Percentiles rank a stretch among this genome's conserved stretches.
phyloP scores from a whole-genome alignment of 257 asterid genomes.

The Eustoma russellianum region DNA sequence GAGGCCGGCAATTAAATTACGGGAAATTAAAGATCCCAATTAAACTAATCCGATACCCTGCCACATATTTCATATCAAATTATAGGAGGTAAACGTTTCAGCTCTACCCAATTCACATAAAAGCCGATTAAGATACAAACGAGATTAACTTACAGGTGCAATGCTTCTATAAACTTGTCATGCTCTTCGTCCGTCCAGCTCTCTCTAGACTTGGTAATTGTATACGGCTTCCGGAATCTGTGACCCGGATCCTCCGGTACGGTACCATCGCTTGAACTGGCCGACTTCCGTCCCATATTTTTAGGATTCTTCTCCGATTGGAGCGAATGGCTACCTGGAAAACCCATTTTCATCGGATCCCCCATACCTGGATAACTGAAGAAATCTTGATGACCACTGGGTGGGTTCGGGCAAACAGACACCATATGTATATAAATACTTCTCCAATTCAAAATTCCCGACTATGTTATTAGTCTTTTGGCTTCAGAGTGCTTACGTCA shows the following conservation, averaged over 20 bases:
- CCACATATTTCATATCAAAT: too few relatives aligned
- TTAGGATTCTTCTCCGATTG: conserved; percentile 13
- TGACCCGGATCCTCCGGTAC: conserved; percentile 54
- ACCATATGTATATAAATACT: conserved; percentile 36
- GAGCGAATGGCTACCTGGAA: conserved; percentile 26
- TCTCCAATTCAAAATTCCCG: too few relatives aligned
- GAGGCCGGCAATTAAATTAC: too few relatives aligned
- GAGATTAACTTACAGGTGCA: conserved; percentile 29
- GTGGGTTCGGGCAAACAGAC: conserved; percentile 58
- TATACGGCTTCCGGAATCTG: conserved; percentile 74
- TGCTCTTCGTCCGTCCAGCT: conserved; percentile 85
- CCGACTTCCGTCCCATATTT: background rate
- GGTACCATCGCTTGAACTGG: conserved; percentile 23
- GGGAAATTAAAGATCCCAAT: too few relatives aligned
- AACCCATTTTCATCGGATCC: conserved; percentile 33
- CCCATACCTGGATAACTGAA: conserved; percentile 18
- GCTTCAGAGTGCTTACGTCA: too few relatives aligned
- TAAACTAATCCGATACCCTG: too few relatives aligned
- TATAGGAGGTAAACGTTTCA: too few relatives aligned
- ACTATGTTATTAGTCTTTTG: too few relatives aligned
- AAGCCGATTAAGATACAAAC: background rate
- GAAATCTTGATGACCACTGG: conserved; percentile 34
- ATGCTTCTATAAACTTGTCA: conserved; percentile 64
- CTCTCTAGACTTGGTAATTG: conserved; percentile 79
- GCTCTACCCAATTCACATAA: too few relatives aligned